Base-by-base conservation (phyloP, 192 early-diverging fungal genomes). In the Haplosporangium gracile region DNA sequence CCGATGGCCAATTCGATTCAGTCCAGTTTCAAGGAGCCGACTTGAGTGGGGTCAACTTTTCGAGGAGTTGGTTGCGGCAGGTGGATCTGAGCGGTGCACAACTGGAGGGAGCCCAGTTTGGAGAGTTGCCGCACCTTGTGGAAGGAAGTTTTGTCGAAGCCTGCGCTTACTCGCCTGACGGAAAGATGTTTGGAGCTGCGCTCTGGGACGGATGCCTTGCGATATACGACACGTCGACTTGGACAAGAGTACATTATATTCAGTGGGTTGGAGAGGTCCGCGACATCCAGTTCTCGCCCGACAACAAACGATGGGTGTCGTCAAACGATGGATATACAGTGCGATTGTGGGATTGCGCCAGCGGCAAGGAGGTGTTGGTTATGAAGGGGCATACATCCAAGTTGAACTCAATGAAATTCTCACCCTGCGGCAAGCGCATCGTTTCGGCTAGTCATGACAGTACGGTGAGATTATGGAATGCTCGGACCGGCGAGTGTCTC, bases 401-500 rank as follows among this genome's bases (percentile, higher is more conserved):
- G 8, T 10, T 26, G 24, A 26, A 26, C n/a, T 57, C 55, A 7
- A 57, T 74, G 15, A 22, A 13, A 15, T 74, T 49, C 55, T 74
- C 72, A 24, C 72, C 72, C n/a, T 26, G 45, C n/a, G 72, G 72
- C 45, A 22, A 18, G 11, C 72, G 45, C 10, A 55, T 74, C 26
- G 49, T n/a, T 5, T 74, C 72, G 10, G 72, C 43, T 15, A 74
- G 72, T 20, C 5, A 5, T 13, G 72, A 74, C 29, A 9, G 16
- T 2, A 74, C 72, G 11, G 26, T 75, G 34, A 57, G 74, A 63
- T 4, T 75, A 7, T 75, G 74, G 74, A 7, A 75, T 11, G 36
- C 68, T 26, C 68, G 20, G 36, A 70, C 68, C 36, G 68, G 68
- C 13, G 34, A 34, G 22, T 39, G 16, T 70, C n/a, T 22, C 4